Base-by-base conservation (phyloP, 2,329 filamentous ascomycete species). In the Aspergillus neoniger region DNA sequence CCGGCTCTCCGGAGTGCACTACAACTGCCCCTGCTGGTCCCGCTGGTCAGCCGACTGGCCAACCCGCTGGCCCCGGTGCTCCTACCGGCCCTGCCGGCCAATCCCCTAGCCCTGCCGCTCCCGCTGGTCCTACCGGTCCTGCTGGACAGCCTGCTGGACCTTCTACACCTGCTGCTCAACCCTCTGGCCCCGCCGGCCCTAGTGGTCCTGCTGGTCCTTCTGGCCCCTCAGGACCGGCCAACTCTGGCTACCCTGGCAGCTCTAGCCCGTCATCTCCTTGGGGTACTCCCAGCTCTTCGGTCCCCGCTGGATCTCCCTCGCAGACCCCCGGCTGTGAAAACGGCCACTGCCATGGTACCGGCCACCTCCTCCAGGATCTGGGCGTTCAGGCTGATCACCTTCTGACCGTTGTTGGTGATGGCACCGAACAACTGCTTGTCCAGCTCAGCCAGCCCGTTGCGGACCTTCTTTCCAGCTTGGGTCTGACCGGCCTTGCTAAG, bases 341-440 rank as follows among this genome's bases (percentile, higher is more conserved):
- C 6, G 49, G 50, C 1, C 53, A 57, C 49, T 67, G 65, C 56
- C 65, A 66, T 23, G 65, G 65, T 28, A 67, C 65, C 43, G 72
- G 73, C 14, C 66, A 74, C 50, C 17, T 76, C 39, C 62, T 76
- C 28, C 69, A 73, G 67, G 66, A 67, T 39, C 64, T 74, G 50
- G 72, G 67, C 54, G 71, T 72, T 44, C 65, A 72, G 61, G 63
- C 70, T 58, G 63, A 74, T 62, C 66, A 71, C 63, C 63, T 71
- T 53, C 67, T 76, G 48, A 68, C 67, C 28, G 70, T 75, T 57
- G 65, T 65, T 19, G 73, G 72, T 43, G 61, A 65, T 30, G 67
- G 75, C 51, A 51, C 67, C 38, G 54, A 67, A 49, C 51, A 67
- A 52, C 68, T 74, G 52, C 69, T 74, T 39, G 65, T 74, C 55